A percentile compares a stretch with the other conserved stretches of the same genome.
phyloP scores from a whole-genome alignment of 2,329 filamentous ascomycete species.

The Neofusicoccum ribis region DNA sequence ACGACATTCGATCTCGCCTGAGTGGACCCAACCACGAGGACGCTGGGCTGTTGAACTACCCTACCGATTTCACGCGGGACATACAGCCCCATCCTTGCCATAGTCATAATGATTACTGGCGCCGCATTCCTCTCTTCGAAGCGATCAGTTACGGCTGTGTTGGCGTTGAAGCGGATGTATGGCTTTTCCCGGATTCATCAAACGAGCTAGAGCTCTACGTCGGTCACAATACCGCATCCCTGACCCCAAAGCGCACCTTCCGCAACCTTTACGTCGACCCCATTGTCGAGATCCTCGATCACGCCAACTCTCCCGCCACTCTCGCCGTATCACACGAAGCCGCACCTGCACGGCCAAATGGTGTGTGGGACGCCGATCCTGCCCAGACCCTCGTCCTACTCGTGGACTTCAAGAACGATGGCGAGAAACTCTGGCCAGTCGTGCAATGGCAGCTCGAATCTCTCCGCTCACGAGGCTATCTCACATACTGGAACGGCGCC shows the following conservation, averaged over 20 bases:
- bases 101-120: slow-evolving; percentile 63
- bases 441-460: slow-evolving; percentile 46
- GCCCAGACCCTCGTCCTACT: slow-evolving; percentile 53
- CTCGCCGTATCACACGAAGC: slow-evolving; percentile 18
- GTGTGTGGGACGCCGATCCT: slow-evolving; percentile 54
- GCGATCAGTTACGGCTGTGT: slow-evolving; percentile 56
- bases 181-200: slow-evolving; percentile 45
- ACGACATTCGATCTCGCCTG: slow-evolving; percentile 43
- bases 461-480: slow-evolving; percentile 51
- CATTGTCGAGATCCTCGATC: slow-evolving; percentile 50
- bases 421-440: slow-evolving; percentile 37
- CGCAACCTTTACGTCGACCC: slow-evolving; percentile 55
- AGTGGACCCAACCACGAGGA: slow-evolving; percentile 38
- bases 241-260: slow-evolving; percentile 51
- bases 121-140: slow-evolving; percentile 55
- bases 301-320: slow-evolving; percentile 44
- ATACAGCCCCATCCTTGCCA: slow-evolving; percentile 54
- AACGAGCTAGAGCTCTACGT: slow-evolving; percentile 53
- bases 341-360: slow-evolving; percentile 35
- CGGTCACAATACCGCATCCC: slow-evolving; percentile 51
- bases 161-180: slow-evolving; percentile 59
- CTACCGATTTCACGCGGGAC: slow-evolving; percentile 52
- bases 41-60: slow-evolving; percentile 33
- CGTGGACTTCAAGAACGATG: slow-evolving; percentile 52
- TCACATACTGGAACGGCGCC: slow-evolving; percentile 53